phyloP scores from a whole-genome alignment of 805 yeast genomes.

The Lachancea thermotolerans region DNA sequence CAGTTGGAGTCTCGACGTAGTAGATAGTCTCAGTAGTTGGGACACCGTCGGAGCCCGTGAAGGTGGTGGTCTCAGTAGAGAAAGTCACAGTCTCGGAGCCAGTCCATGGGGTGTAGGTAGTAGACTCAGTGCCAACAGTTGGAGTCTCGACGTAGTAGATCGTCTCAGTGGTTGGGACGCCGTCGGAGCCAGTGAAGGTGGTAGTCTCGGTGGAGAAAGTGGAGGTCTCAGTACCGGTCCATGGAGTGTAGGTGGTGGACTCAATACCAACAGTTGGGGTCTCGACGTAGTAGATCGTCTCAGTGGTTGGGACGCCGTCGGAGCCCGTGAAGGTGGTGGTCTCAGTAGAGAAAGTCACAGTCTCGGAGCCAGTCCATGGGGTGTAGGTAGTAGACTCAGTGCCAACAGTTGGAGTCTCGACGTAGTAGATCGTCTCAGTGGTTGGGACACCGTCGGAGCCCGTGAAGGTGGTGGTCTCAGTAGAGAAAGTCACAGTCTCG shows the following conservation, averaged over 20 bases:
- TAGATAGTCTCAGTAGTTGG: conserved; percentile 9
- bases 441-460: conserved; percentile 5
- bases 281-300: conserved; percentile 4
- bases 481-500: conserved; percentile 6
- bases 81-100: conserved; percentile 8
- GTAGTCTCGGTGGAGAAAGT: conserved; percentile 7
- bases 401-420: conserved; percentile 9
- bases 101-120: conserved; percentile 8
- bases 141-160: conserved; percentile 6
- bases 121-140: conserved; percentile 1
- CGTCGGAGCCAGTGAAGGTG: conserved; percentile 6
- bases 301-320: conserved; percentile 5
- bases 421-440: conserved; percentile 5
- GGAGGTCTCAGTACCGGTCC: conserved; percentile 1
- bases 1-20: conserved; percentile 9
- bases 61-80: conserved; percentile 6
- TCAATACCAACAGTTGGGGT: conserved; percentile 5
- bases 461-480: conserved; percentile 1
- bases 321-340: conserved; percentile 3
- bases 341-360: conserved; percentile 8
- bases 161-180: conserved; percentile 2
- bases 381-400: conserved; percentile 1
- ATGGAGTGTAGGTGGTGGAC: conserved; percentile 2
- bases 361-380: conserved; percentile 6
- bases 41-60: conserved; percentile 6